Evolutionary conservation across 306 rosid species (phyloP).

Genomic region (Vigna trinervia): DNA sequence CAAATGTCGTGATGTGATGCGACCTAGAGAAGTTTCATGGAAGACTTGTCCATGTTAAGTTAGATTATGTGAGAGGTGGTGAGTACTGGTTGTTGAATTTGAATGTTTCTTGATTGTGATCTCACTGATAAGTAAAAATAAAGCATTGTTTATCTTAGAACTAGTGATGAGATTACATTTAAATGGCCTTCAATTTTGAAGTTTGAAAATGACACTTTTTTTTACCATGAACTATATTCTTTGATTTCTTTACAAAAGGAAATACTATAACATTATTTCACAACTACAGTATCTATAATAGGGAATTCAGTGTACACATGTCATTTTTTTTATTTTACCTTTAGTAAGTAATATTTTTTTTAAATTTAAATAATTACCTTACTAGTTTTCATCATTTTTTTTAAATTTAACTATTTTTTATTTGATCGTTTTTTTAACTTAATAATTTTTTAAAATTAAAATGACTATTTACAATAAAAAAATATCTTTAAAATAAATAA

Average conservation of each 20-base stretch:
- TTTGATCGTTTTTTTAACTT: too few species aligned
- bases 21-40: constrained; percentile 17
- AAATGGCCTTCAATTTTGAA: neutral
- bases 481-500: too few species aligned
- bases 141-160: neutral
- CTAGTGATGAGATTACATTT: neutral
- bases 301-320: too few species aligned
- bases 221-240: neutral
- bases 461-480: too few species aligned
- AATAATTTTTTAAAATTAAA: too few species aligned
- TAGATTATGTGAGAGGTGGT: neutral
- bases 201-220: neutral
- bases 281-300: neutral
- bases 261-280: too few species aligned
- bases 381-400: too few species aligned
- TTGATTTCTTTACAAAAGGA: too few species aligned
- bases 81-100: constrained; percentile 7
- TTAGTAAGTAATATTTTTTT: too few species aligned
- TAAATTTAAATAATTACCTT: too few species aligned
- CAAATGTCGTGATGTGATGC: constrained; percentile 22
- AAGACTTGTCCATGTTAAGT: constrained; percentile 19
- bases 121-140: neutral
- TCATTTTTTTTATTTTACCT: too few species aligned
- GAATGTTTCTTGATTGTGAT: neutral
- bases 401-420: too few species aligned